Evolutionary conservation across 305 asterid species (phyloP), one percentile per base, ranked within the genome.

Genomic region (Fraxinus sp.): DNA sequence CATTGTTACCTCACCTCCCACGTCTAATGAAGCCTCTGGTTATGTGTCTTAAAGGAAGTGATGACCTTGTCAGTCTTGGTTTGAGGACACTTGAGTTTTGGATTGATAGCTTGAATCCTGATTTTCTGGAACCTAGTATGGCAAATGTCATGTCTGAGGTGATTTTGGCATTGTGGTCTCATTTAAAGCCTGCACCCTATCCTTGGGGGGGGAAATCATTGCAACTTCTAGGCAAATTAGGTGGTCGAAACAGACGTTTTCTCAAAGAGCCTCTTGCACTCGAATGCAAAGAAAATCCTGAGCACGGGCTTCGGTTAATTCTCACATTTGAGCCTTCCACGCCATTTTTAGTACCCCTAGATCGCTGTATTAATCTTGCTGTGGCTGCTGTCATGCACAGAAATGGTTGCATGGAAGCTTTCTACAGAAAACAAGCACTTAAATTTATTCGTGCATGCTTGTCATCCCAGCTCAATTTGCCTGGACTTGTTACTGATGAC

Each of bases 101-200:
- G 99, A 94, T 96, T 83, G 99, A 96, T 88, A 96, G 99, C 91
- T 90, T 96, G 90, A 96, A 96, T 87, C 99, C 99, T 84, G 99
- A 96, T 87, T 96, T 96, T 86, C 86, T 96, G 85, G 99, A 96
- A 89, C 99, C 99, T 80, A 96, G 98, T 87, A 96, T 96, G 99
- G 99, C 99, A 79, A 96, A 93, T 88, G 98, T 94, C 80, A 96
- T 94, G 97, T 93, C 98, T 84, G 99, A 94, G 90, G 98, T 96
- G 88, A 96, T 96, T 91, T 89, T 94, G 87, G 97, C 98, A 26
- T 88, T 96, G 74, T 96, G 99, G 98, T 96, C 97, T 88, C 99
- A 94, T 90, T 90, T 96, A 88, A 91, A 93, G 87, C 99, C 99
- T 82, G 89, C 96, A 77, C 97, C 98, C 9, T 94, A 96, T 89